Evolutionary conservation across 148 eudicot genomes (phyloP), one percentile per base, ranked within the genome.

Genomic region (Amaranthus palmeri): DNA sequence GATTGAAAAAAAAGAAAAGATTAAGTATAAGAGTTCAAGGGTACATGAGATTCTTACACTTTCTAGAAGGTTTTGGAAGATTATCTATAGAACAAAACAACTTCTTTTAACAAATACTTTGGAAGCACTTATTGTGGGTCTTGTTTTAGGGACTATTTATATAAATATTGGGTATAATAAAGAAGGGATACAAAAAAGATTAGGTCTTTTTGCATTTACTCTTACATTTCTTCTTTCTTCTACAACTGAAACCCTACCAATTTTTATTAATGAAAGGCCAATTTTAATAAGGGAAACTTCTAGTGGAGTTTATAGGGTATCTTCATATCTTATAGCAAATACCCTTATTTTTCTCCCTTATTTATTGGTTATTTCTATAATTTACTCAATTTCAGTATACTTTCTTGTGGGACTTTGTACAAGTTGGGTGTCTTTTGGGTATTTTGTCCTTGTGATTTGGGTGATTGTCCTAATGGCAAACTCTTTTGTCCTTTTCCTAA

Each of bases 181-280:
- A 77, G 72, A 88, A 8, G 89, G 98, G 14, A 84, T 91, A 5
- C 90, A 88, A 72, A 91, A 95, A 76, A 78, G 97, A 73, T 67
- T 91, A 43, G 98, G 98, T 6, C 80, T 95, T 6, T 91, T 95
- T 68, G 98, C 98, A 60, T 91, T 95, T 83, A 95, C 97, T 7
- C 84, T 91, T 52, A 95, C 98, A 2, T 95, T 95, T 76, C 87
- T 95, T 46, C 89, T 95, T 12, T 91, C 98, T 10, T 88, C 97
- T 49, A 95, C 97, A 44, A 89, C 97, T 0, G 98, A 95, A 86
- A 85, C 96, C 61, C 85, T 95, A 1, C 98, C 98, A 6, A 91
- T 95, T 36, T 91, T 89, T 85, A 84, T 95, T 73, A 84, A 88
- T 59, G 98, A 95, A n/a, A 83, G 97, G 71, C 96, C 96, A 18